Evolutionary conservation across 768 basidiomycete species (phyloP), one percentile per base, ranked within the genome.

Genomic region (Solioccasus polychromus): DNA sequence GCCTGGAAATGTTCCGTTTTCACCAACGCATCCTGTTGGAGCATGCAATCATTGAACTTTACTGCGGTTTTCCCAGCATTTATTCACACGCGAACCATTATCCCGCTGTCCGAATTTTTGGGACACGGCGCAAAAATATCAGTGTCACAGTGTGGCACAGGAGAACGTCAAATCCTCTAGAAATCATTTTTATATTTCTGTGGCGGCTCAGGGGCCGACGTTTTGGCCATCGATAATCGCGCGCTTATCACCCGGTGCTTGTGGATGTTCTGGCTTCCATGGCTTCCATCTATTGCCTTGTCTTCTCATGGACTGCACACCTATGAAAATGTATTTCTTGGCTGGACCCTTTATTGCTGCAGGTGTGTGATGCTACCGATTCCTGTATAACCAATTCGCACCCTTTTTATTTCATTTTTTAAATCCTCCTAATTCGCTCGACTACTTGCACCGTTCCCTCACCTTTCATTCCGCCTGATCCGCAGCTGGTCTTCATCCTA

Each of bases 181-280:
- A 47, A 59, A 44, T n/a, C n/a, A 45, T 54, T 52, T 39, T 50
- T 35, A 39, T 44, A 51, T 50, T 64, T 62, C 62, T 64, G 52
- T 64, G 51, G 57, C 57, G 49, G 42, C 51, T 49, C 48, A 51
- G 50, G 48, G 52, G 48, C 24, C 35, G 57, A 62, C 50, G 52
- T 43, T 42, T 35, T 50, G 51, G 48, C 34, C 38, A 57, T 60
- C 48, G 57, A 67, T 58, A 50, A 56, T 59, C 44, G 34, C 20
- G 47, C 48, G 49, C 55, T 48, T 60, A 60, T 58, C 62, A 46
- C 32, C 42, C 24, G 18, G 40, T 23, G 26, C 44, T 29, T 42
- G 47, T 23, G 9, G 39, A 42, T 26, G 24, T 42, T 39, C 30
- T 30, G 39, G 46, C 44, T 32, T 25, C 29, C 36, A 35, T 32